These are phyloP conservation scores for Trametes coccinea DNA, from an alignment of 768 basidiomycete genomes.

Conservation along the genomic window DNA sequence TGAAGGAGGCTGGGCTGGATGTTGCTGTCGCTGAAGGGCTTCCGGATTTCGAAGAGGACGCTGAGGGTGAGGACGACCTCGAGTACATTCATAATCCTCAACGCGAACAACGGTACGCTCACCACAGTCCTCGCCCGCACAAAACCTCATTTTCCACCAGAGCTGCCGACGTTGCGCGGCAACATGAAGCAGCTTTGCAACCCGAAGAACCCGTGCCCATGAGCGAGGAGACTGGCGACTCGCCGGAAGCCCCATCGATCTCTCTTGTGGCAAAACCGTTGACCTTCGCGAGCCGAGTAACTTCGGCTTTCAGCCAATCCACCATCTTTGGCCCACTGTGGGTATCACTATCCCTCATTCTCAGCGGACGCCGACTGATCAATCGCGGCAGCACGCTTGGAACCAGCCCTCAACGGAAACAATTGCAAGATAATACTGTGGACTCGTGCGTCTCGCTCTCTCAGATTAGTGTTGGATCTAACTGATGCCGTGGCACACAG, in stretches of 20 bases:
- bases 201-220: conserved; percentile 16
- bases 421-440: background rate
- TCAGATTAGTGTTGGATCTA: too few species aligned
- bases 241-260: background rate
- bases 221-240: background rate
- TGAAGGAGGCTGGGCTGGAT: conserved; percentile 51
- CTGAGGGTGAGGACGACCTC: conserved; percentile 22
- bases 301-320: conserved; percentile 44
- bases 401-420: background rate
- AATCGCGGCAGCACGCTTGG: conserved; percentile 37
- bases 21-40: conserved; percentile 40
- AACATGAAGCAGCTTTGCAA: background rate
- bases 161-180: too few species aligned
- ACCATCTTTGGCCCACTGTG: conserved; percentile 72
- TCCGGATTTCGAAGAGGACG: conserved; percentile 59
- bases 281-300: conserved; percentile 9
- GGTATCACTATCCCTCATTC: conserved; percentile 29
- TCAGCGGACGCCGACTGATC: conserved; percentile 11
- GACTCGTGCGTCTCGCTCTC: background rate
- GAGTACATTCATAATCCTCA: background rate
- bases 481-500: background rate
- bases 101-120: background rate
- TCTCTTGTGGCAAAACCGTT: conserved; percentile 12
- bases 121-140: background rate
- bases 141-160: background rate